Percentiles rank a stretch among this genome's conserved stretches.
phyloP scores from a whole-genome alignment of 1,284 basidiomycete species.

The Marasmius tenuissimus region DNA sequence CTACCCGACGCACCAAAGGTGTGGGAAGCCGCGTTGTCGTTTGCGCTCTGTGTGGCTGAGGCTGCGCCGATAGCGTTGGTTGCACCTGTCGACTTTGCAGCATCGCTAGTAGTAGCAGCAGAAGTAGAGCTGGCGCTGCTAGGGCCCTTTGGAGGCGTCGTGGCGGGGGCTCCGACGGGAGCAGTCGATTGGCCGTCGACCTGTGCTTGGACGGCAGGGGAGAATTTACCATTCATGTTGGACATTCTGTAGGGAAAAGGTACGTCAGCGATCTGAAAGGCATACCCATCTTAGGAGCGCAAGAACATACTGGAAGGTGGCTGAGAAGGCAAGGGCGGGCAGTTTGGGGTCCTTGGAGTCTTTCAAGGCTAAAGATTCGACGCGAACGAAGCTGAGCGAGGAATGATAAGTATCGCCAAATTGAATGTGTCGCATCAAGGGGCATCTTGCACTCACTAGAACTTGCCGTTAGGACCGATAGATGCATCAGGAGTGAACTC shows the following conservation, averaged over 20 bases:
- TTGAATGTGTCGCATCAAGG: background rate
- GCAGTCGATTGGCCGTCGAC: conserved; percentile 62
- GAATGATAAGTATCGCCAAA: background rate
- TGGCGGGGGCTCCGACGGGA: conserved; percentile 38
- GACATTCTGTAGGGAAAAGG: conserved; percentile 40
- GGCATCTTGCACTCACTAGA: conserved; percentile 53
- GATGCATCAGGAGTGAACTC: conserved; percentile 58
- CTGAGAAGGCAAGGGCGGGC: conserved; percentile 76
- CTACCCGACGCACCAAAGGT: background rate
- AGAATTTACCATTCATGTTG: conserved; percentile 68
- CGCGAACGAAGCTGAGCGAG: conserved; percentile 65
- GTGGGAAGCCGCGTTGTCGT: background rate
- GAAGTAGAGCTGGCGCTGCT: conserved; percentile 15
- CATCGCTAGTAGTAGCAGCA: conserved; percentile 18
- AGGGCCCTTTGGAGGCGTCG: conserved; percentile 17
- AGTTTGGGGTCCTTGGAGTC: conserved; percentile 51
- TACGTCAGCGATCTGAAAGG: background rate
- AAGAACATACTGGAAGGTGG: conserved; percentile 64
- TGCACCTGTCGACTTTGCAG: conserved; percentile 7
- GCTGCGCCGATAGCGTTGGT: background rate
- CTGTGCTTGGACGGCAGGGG: conserved; percentile 46
- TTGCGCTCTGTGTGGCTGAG: background rate
- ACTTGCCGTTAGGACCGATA: conserved; percentile 58
- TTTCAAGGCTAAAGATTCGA: conserved; percentile 58
- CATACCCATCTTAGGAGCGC: background rate